These are phyloP conservation scores for Marasmius tenuissimus DNA, from an alignment of 1,284 basidiomycete species.

Conservation along the genomic window DNA sequence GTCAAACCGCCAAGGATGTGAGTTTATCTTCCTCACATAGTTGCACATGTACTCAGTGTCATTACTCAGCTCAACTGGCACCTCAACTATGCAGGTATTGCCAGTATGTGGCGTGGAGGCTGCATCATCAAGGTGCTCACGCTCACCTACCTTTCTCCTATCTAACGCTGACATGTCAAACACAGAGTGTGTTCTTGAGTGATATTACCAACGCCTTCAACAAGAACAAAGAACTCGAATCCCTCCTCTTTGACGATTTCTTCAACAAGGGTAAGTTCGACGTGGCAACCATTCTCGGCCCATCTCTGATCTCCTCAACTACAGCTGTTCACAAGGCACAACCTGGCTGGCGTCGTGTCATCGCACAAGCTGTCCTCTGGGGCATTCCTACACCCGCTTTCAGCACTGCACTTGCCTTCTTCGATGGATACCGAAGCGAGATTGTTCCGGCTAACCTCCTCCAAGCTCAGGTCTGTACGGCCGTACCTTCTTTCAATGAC, in stretches of 20 bases:
- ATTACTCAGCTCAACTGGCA: constrained; percentile 66
- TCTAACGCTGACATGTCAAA: not conserved
- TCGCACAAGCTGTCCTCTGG: constrained; percentile 96
- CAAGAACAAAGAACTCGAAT: constrained; percentile 88
- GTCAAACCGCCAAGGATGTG: constrained; percentile 96
- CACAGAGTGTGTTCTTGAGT: constrained; percentile 85
- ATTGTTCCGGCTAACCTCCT: constrained; percentile 92
- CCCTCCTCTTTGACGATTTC: constrained; percentile 95
- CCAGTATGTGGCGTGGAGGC: constrained; percentile 99
- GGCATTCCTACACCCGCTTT: constrained; percentile 96
- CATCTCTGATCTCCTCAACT: constrained; percentile 7
- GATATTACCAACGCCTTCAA: constrained; percentile 94
- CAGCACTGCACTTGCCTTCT: constrained; percentile 97
- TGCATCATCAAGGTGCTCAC: constrained; percentile 94
- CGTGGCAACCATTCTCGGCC: not conserved
- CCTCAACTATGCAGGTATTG: constrained; percentile 95
- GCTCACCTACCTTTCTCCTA: not conserved
- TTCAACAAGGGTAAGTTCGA: constrained; percentile 83
- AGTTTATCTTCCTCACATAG: constrained; percentile 17
- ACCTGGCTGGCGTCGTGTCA: constrained; percentile 96
- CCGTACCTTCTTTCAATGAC: not conserved
- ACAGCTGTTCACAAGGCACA: constrained; percentile 90
- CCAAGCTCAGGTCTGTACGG: constrained; percentile 77
- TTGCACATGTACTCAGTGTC: not conserved
- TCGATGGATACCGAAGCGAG: constrained; percentile 95